Conservation (phyloP, 2,329 filamentous ascomycete genomes). For the Mycogone perniciosa region DNA sequence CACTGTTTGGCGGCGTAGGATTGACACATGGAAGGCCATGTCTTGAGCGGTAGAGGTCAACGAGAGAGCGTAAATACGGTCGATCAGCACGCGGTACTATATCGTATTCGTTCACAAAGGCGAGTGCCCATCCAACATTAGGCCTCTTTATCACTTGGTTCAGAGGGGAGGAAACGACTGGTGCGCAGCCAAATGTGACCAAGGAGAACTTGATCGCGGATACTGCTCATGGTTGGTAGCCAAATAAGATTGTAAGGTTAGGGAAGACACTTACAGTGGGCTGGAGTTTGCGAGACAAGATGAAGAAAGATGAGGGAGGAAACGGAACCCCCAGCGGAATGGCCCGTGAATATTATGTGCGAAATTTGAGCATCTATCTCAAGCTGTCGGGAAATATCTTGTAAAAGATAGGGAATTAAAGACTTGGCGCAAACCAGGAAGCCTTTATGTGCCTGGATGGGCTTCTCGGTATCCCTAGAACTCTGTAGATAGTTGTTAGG, state of each 20-base stretch:
- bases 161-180: conserved; percentile 14
- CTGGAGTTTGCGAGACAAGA: conserved; percentile 4
- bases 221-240: conserved; percentile 4
- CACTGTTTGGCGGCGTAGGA: neutral
- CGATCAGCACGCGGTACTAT: conserved; percentile 17
- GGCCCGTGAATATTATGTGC: conserved; percentile 18
- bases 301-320: conserved; percentile 16
- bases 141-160: conserved; percentile 1
- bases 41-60: conserved; percentile 16
- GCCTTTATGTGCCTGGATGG: conserved; percentile 14
- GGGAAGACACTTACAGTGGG: neutral
- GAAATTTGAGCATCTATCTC: neutral
- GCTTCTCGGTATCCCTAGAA: neutral
- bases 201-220: conserved; percentile 12
- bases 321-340: conserved; percentile 21
- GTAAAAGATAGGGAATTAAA: conserved; percentile 10
- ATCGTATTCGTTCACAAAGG: conserved; percentile 20
- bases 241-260: neutral
- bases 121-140: conserved; percentile 8
- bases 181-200: conserved; percentile 18
- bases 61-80: conserved; percentile 16
- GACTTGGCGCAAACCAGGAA: conserved; percentile 18
- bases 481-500: neutral
- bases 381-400: conserved; percentile 12
- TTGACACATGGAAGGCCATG: conserved; percentile 11